Evolutionary conservation across 306 rosid genomes (phyloP).

Genomic region (Gynostemma pentaphyllum): DNA sequence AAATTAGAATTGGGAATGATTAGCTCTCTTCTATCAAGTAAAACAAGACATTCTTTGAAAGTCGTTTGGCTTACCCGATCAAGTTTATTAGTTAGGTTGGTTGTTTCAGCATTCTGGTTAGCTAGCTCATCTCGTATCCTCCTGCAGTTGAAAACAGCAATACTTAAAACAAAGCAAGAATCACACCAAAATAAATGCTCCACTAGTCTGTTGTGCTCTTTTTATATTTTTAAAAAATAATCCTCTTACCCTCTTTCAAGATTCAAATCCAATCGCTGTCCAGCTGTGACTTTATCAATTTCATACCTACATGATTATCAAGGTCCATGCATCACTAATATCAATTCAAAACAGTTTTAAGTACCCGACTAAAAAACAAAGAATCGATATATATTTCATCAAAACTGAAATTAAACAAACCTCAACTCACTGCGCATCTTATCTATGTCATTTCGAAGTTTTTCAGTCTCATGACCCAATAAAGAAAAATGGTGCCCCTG

Average conservation of each 20-base stretch:
- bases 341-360: slow-evolving; percentile 7
- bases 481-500: slow-evolving; percentile 92
- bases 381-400: neutral
- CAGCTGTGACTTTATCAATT: slow-evolving; percentile 88
- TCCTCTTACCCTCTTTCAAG: slow-evolving; percentile 76
- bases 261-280: slow-evolving; percentile 91
- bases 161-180: neutral
- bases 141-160: slow-evolving; percentile 34
- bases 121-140: slow-evolving; percentile 83
- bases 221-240: neutral
- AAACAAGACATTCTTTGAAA: neutral
- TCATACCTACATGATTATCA: slow-evolving; percentile 57
- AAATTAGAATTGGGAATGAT: neutral
- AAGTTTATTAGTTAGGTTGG: slow-evolving; percentile 77
- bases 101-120: slow-evolving; percentile 79
- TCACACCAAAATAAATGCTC: slow-evolving; percentile 8
- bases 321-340: slow-evolving; percentile 6
- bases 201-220: neutral
- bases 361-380: neutral
- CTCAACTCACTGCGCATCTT: slow-evolving; percentile 93
- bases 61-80: slow-evolving; percentile 51
- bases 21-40: neutral
- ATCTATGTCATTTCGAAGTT: slow-evolving; percentile 76
- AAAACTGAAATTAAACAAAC: slow-evolving; percentile 19
- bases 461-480: slow-evolving; percentile 89